These are phyloP conservation scores for Chlamydomonas reinhardtii DNA, from an alignment of 163 green algal species.

Conservation along the genomic window DNA sequence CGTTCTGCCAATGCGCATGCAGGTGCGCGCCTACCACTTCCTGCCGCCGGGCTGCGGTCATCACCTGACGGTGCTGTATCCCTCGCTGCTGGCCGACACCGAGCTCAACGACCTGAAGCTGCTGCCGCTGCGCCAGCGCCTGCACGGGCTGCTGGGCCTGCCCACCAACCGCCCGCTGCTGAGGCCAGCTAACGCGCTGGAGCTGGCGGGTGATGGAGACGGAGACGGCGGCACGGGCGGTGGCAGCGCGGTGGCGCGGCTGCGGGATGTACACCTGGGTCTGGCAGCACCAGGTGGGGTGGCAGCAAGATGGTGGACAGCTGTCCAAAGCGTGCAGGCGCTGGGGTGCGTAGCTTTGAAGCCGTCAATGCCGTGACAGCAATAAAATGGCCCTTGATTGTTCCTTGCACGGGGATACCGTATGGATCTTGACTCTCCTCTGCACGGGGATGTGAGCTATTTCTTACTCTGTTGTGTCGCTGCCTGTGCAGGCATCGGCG, in stretches of 20 bases:
- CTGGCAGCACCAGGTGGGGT: constrained; percentile 60
- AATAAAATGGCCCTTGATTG: too few relatives aligned
- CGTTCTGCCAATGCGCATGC: neutral
- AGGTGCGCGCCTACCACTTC: constrained; percentile 71
- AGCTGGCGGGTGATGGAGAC: constrained; percentile 3
- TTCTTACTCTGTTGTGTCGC: neutral
- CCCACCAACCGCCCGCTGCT: constrained; percentile 82
- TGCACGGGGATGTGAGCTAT: too few relatives aligned
- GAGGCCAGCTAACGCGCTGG: constrained; percentile 70
- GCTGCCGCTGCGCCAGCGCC: constrained; percentile 13
- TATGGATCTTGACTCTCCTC: too few relatives aligned
- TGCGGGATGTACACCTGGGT: constrained; percentile 84
- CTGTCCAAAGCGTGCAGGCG: too few relatives aligned
- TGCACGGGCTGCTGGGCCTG: constrained; percentile 77
- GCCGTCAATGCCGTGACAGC: too few relatives aligned
- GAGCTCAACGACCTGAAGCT: constrained; percentile 44
- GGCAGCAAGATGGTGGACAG: neutral
- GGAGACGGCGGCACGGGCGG: constrained; percentile 1
- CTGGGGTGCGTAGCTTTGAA: too few relatives aligned
- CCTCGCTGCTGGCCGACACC: constrained; percentile 17
- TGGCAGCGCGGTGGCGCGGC: constrained; percentile 30
- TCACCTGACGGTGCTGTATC: constrained; percentile 72
- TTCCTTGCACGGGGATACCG: too few relatives aligned
- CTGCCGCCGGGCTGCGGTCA: constrained; percentile 64
- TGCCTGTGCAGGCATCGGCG: constrained; percentile 44